Conservation (phyloP, 1,284 basidiomycete genomes). For the Ustilago cynodontis region DNA sequence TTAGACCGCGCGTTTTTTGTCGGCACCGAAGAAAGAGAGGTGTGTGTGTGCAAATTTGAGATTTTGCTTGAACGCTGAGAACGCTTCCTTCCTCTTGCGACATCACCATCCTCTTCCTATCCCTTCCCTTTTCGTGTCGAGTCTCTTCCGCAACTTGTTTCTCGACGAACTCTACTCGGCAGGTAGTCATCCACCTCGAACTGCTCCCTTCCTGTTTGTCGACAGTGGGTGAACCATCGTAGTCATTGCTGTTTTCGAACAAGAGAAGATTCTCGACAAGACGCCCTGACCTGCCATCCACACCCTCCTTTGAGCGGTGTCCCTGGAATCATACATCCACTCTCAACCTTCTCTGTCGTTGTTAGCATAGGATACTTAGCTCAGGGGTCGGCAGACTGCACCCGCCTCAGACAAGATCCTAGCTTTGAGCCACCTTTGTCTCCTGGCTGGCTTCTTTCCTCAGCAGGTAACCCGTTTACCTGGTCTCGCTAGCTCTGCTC, state of each 20-base stretch:
- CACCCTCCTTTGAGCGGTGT: neutral
- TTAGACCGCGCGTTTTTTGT: neutral
- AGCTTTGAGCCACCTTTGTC: neutral
- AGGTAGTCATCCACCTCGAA: neutral
- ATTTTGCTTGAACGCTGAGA: constrained; percentile 17
- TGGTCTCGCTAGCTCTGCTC: neutral
- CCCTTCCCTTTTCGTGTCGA: constrained; percentile 1
- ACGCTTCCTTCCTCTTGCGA: constrained; percentile 22
- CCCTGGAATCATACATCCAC: neutral
- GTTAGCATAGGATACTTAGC: neutral
- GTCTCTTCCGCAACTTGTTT: neutral
- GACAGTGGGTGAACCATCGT: constrained; percentile 6
- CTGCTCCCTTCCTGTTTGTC: constrained; percentile 7
- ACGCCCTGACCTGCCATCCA: constrained; percentile 2
- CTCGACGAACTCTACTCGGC: neutral
- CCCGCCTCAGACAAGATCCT: neutral
- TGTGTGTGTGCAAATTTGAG: constrained; percentile 30
- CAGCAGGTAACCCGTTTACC: neutral
- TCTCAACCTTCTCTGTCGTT: neutral
- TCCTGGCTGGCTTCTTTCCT: neutral
- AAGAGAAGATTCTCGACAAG: neutral
- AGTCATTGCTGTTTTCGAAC: neutral
- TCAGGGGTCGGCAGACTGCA: neutral
- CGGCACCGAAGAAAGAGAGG: constrained; percentile 29
- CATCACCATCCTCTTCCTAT: constrained; percentile 34